A percentile compares a stretch with the other conserved stretches of the same genome.
These are phyloP conservation scores for Xylaria multiplex DNA, from an alignment of 2,329 filamentous ascomycete genomes.

Conservation along the genomic window DNA sequence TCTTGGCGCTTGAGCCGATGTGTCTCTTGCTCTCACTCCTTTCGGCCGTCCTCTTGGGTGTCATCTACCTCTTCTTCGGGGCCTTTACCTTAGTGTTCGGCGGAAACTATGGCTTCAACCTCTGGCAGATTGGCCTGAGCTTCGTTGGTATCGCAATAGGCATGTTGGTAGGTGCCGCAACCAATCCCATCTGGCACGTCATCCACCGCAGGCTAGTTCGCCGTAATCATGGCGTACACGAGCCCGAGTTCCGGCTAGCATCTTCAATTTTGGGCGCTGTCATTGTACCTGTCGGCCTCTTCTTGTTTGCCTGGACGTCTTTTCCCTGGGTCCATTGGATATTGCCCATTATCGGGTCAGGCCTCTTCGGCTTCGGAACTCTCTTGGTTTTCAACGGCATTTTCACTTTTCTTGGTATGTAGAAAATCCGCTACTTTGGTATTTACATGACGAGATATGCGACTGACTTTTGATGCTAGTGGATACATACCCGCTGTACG, in stretches of 20 bases:
- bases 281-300: slow-evolving; percentile 82
- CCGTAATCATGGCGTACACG: slow-evolving; percentile 66
- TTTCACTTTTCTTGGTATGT: slow-evolving; percentile 84
- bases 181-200: slow-evolving; percentile 73
- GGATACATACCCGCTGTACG: slow-evolving; percentile 80
- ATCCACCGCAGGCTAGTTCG: slow-evolving; percentile 67
- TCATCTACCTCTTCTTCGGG: slow-evolving; percentile 91
- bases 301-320: slow-evolving; percentile 90
- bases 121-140: slow-evolving; percentile 82
- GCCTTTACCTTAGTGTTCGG: slow-evolving; percentile 85
- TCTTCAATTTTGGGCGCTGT: slow-evolving; percentile 78
- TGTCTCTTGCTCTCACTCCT: slow-evolving; percentile 83
- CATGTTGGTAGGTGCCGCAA: slow-evolving; percentile 70
- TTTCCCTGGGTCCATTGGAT: slow-evolving; percentile 80
- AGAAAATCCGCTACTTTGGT: slow-evolving; percentile 8
- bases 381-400: slow-evolving; percentile 84
- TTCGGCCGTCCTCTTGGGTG: slow-evolving; percentile 84
- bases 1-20: slow-evolving; percentile 87
- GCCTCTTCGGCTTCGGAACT: slow-evolving; percentile 75
- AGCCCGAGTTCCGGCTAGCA: slow-evolving; percentile 88
- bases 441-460: background rate
- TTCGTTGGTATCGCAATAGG: slow-evolving; percentile 79
- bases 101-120: slow-evolving; percentile 76
- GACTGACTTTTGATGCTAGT: slow-evolving; percentile 56
- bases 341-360: slow-evolving; percentile 76